Base-by-base conservation (phyloP, 2,329 filamentous ascomycete species). In the Fusarium sterilihyphosum region DNA sequence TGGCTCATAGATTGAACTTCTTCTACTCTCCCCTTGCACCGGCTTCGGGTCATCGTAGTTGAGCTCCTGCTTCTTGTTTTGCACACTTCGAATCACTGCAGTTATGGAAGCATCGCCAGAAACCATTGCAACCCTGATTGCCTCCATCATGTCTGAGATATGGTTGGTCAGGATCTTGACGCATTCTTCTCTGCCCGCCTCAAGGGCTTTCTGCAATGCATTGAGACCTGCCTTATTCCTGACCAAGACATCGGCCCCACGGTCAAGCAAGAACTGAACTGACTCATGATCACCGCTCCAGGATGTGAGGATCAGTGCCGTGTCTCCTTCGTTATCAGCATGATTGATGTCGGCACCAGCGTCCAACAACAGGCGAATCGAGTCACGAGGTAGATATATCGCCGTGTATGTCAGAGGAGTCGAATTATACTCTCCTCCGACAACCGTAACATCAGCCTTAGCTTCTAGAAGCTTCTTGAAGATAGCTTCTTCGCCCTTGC, bases 351-450 rank as follows among this genome's bases (percentile, higher is more conserved):
- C 79, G 0, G 83, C 83, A 0, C 83, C 82, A 0, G 81, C 80
- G 18, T 82, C 78, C 8, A 85, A 76, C 7, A 84, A 67, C 8
- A 79, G 58, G 26, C 78, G 75, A 2, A 84, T 64, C 1, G 81
- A 80, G 7, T 78, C 73, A 17, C 75, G 68, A 0, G 82, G 80
- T 29, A 84, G 80, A 54, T 75, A 81, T 9, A 73, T 72, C 22
- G 83, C 83, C 14, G 82, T 83, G 31, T 81, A 80, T 18, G 82
- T 83, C 14, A 85, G 73, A 6, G 84, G 82, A 9, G 82, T 83
- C 6, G 81, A 81, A 14, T 69, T 73, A 38, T 82, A 80, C 10
- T 61, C 68, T 3, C 82, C 81, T 8, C 83, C 81, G 26, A 82
- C 73, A 2, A 83, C 81, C 29, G 85, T 77, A 12, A 84, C 67